Evolutionary conservation across 2,329 filamentous ascomycete genomes (phyloP).

Genomic region (Thielaviopsis cerberus): DNA sequence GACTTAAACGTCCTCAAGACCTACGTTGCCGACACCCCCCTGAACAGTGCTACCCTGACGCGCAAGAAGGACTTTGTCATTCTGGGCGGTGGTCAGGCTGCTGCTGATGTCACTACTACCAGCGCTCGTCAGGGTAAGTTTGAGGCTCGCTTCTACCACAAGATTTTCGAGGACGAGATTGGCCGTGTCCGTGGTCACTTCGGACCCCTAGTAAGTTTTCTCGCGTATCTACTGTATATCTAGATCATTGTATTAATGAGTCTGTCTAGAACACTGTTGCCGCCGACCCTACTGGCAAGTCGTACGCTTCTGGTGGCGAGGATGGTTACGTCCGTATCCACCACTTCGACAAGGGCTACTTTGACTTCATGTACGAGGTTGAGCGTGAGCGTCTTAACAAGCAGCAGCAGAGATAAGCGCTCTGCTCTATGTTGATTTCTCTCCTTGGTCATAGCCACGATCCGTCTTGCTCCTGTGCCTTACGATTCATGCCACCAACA

Average conservation of each 20-base stretch:
- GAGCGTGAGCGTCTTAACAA: conserved; percentile 57
- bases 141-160: conserved; percentile 98
- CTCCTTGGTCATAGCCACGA: not conserved
- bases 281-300: conserved; percentile 73
- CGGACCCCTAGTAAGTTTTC: conserved; percentile 49
- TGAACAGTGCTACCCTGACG: conserved; percentile 89
- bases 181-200: conserved; percentile 94
- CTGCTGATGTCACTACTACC: conserved; percentile 96
- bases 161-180: conserved; percentile 97
- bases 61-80: conserved; percentile 96
- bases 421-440: not conserved
- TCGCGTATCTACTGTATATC: too few relatives aligned
- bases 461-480: conserved; percentile 1
- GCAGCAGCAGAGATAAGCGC: conserved; percentile 7
- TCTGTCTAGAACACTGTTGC: conserved; percentile 62
- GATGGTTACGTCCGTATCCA: conserved; percentile 97
- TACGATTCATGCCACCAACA: conserved; percentile 1
- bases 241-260: too few relatives aligned
- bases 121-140: conserved; percentile 93
- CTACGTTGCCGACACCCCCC: conserved; percentile 76
- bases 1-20: conserved; percentile 87
- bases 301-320: conserved; percentile 90
- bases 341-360: conserved; percentile 97
- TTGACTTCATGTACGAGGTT: conserved; percentile 97
- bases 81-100: conserved; percentile 90